Base-by-base conservation (phyloP, 495 filamentous ascomycete species). In the Lentithecium fluviatile region DNA sequence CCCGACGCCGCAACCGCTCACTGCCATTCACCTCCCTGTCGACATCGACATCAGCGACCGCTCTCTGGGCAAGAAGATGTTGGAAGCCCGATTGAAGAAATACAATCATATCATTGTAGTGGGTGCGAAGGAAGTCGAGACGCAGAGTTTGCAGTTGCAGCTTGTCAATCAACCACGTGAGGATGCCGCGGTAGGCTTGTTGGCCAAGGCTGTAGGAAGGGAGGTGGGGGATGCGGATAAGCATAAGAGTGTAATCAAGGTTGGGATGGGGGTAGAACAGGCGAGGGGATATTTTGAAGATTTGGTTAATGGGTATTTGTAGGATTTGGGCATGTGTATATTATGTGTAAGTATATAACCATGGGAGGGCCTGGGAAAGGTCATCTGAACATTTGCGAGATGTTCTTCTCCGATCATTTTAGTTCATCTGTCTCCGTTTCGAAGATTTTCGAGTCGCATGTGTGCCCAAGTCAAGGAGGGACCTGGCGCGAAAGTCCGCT, bases 21-120 rank as follows among this genome's bases (percentile, higher is more conserved):
- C 60, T 75, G 38, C 64, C 77, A 65, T 69, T 72, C 50, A 58
- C 72, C 66, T 93, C 52, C 73, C 79, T 25, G 80, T 96, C 52
- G 90, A 95, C 67, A 68, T 89, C 23, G 91, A 97, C 60, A 79
- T 76, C 58, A 85, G 82, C 56, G 73, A 75, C 13, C 79, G 84
- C 52, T 78, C 80, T 0, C 67, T 96, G 25, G 69, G 74, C 1
- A 83, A 84, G 71, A 96, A 95, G 75, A 77, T 91, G 47, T 76
- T 78, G 11, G 81, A 85, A 56, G 91, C 91, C 6, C 90, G 84
- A 64, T 74, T 73, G 50, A 88, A 86, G 75, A 82, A 84, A 29
- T 95, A 92, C 65, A 86, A 86, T 49, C 69, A 90, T 47, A 84
- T 95, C 50, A 80, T 88, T 45, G 84, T 91, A 21, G 76, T 94